Conservation (phyloP, 2,329 filamentous ascomycete genomes). For the Trichoderma koningiopsis region DNA sequence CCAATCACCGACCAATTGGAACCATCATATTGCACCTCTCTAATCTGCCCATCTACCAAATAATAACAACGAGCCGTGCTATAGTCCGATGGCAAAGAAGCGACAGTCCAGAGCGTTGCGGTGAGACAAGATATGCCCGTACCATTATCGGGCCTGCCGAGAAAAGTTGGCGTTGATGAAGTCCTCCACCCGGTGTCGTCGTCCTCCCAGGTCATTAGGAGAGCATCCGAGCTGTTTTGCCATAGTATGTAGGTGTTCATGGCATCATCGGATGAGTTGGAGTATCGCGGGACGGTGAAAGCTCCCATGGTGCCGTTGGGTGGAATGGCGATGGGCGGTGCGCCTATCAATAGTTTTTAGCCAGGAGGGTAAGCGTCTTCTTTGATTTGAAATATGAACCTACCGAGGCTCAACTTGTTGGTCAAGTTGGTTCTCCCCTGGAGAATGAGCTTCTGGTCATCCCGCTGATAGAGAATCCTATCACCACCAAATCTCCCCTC, state of each 20-base stretch:
- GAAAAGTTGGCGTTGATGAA: not conserved
- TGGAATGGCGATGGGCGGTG: not conserved
- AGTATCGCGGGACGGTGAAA: not conserved
- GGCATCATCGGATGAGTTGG: not conserved
- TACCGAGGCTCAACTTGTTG: not conserved
- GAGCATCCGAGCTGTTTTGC: not conserved
- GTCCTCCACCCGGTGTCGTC: not conserved
- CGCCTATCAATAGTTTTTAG: not conserved
- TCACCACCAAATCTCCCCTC: not conserved
- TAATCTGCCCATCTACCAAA: not conserved
- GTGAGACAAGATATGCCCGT: slow-evolving; percentile 1
- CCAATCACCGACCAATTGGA: not conserved
- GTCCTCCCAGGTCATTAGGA: slow-evolving; percentile 4
- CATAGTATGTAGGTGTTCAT: slow-evolving; percentile 5
- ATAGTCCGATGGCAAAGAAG: not conserved
- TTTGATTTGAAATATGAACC: not conserved
- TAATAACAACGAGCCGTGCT: slow-evolving; percentile 6
- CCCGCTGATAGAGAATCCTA: not conserved
- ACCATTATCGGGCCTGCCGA: not conserved
- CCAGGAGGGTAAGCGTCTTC: not conserved
- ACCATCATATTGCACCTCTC: slow-evolving; percentile 1
- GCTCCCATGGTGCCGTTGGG: not conserved
- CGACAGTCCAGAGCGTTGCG: not conserved
- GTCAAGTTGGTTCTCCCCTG: not conserved
- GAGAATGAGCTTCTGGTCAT: not conserved